Percentiles rank a stretch among this genome's conserved stretches.
phyloP scores from a whole-genome alignment of 306 rosid genomes.

The Vigna reflexopilosa region DNA sequence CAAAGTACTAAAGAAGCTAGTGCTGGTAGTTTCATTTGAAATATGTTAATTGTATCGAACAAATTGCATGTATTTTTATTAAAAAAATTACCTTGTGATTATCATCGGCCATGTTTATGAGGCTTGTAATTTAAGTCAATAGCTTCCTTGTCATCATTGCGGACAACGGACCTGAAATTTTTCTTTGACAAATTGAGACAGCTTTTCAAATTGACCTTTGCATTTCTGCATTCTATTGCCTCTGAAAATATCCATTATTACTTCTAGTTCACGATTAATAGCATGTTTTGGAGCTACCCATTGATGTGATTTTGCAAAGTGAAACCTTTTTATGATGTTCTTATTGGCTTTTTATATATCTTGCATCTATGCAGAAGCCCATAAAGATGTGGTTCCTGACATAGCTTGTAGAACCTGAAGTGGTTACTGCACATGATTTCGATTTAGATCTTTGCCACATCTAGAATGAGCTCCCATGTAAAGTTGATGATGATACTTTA shows the following conservation, averaged over 20 bases:
- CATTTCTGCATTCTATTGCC: slow-evolving; percentile 16
- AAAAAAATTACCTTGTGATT: not conserved
- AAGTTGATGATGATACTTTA: slow-evolving; percentile 15
- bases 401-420: slow-evolving; percentile 11
- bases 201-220: slow-evolving; percentile 14
- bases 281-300: slow-evolving; percentile 1
- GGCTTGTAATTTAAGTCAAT: slow-evolving; percentile 3
- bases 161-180: not conserved
- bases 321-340: slow-evolving; percentile 12
- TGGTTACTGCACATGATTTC: slow-evolving; percentile 27
- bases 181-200: not conserved
- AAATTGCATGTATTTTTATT: not conserved
- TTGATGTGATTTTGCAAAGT: slow-evolving; percentile 21
- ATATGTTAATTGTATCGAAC: slow-evolving; percentile 1
- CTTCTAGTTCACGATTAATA: not conserved
- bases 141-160: slow-evolving; percentile 1
- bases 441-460: slow-evolving; percentile 4
- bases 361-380: slow-evolving; percentile 21
- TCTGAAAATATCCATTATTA: not conserved
- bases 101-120: not conserved
- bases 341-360: slow-evolving; percentile 20
- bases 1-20: not conserved
- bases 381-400: slow-evolving; percentile 22
- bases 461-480: slow-evolving; percentile 29
- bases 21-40: slow-evolving; percentile 9